phyloP scores from a whole-genome alignment of 768 basidiomycete species.

The Phylloporus rhodoxanthus region DNA sequence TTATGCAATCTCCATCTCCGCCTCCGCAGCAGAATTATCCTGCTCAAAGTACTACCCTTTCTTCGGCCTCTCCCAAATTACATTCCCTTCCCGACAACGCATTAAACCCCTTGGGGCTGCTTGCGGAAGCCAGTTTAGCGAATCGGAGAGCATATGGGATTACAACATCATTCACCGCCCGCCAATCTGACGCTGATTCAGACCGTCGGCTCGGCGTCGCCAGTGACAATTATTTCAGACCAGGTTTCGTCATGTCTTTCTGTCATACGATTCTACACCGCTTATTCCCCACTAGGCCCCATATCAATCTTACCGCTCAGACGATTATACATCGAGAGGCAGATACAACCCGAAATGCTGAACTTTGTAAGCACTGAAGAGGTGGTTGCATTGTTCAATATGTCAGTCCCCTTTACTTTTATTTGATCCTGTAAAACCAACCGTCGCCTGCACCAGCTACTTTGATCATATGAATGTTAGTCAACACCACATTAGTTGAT shows the following conservation, averaged over 20 bases:
- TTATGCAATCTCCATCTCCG: conserved; percentile 48
- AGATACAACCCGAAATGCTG: conserved; percentile 91
- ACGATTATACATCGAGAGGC: conserved; percentile 78
- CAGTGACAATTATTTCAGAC: conserved; percentile 86
- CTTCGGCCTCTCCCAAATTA: conserved; percentile 69
- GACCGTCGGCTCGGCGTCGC: conserved; percentile 68
- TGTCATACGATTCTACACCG: not conserved
- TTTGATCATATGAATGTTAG: conserved; percentile 73
- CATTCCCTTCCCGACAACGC: conserved; percentile 90
- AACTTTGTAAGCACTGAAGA: conserved; percentile 84
- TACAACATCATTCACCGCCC: conserved; percentile 37
- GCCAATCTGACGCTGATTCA: conserved; percentile 33
- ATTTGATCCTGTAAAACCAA: conserved; percentile 2
- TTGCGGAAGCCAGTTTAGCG: conserved; percentile 84
- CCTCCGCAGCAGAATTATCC: conserved; percentile 38
- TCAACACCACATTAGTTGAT: conserved; percentile 6
- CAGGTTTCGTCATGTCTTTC: conserved; percentile 46
- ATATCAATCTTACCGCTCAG: conserved; percentile 85
- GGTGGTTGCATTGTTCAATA: conserved; percentile 85
- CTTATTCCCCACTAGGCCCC: conserved; percentile 47
- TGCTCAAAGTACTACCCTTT: conserved; percentile 14
- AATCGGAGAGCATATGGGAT: conserved; percentile 58
- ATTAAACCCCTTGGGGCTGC: conserved; percentile 84
- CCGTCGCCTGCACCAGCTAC: conserved; percentile 41
- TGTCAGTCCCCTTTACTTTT: conserved; percentile 46